These are phyloP conservation scores for Aspergillus sp. DNA, from an alignment of 2,329 filamentous ascomycete genomes.

Conservation along the genomic window DNA sequence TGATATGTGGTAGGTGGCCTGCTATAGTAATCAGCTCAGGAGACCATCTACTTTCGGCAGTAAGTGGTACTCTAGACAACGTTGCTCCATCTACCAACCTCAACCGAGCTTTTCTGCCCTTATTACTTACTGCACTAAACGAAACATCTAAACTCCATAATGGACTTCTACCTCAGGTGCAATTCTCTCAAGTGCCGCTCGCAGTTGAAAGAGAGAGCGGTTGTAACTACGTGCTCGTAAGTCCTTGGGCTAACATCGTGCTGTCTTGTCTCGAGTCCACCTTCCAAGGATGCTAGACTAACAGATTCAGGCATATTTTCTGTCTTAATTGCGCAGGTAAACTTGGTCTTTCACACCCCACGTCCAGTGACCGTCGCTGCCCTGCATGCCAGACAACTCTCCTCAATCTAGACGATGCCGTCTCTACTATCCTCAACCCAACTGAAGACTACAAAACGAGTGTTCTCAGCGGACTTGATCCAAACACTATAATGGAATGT, in stretches of 20 bases:
- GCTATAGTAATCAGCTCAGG: no score
- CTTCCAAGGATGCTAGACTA: constrained; percentile 1
- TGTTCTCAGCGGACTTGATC: constrained; percentile 75
- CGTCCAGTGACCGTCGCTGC: constrained; percentile 56
- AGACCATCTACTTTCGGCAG: no score
- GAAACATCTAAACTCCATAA: no score
- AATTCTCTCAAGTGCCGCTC: constrained; percentile 73
- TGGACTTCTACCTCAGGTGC: constrained; percentile 74
- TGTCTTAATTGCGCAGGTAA: constrained; percentile 68
- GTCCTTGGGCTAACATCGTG: constrained; percentile 10
- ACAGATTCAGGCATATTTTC: constrained; percentile 68
- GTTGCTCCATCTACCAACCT: no score
- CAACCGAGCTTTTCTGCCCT: no score
- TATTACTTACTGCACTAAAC: no score
- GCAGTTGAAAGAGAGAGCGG: constrained; percentile 63
- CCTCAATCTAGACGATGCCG: constrained; percentile 68
- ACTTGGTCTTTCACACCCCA: constrained; percentile 56
- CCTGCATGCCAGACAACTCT: constrained; percentile 71
- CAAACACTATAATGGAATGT: constrained; percentile 80
- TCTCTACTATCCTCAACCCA: constrained; percentile 67
- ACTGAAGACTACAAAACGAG: constrained; percentile 88
- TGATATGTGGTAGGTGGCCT: no score
- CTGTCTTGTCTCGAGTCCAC: not conserved
- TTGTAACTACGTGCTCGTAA: constrained; percentile 87
- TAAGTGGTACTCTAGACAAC: no score